Percentiles rank a stretch among this genome's conserved stretches.
phyloP scores from a whole-genome alignment of 257 asterid genomes.

The Nicotiana noctiflora region DNA sequence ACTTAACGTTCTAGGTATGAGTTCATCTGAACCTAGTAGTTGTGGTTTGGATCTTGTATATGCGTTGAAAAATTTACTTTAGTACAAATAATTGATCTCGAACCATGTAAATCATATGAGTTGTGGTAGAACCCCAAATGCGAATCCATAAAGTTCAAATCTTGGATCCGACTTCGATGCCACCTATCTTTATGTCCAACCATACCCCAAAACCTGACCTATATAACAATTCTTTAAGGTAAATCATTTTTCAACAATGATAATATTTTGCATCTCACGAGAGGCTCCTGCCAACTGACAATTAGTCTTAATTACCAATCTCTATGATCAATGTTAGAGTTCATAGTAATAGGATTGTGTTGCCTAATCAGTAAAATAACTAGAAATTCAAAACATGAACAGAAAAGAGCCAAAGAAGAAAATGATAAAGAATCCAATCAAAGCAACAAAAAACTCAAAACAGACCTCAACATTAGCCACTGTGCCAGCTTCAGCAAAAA shows the following conservation, averaged over 20 bases:
- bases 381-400: no score
- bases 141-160: no score
- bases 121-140: no score
- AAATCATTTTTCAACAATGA: neutral
- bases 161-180: no score
- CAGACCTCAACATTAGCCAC: constrained; percentile 71
- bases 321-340: neutral
- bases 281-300: neutral
- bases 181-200: neutral
- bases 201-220: neutral
- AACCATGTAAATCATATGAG: no score
- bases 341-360: neutral
- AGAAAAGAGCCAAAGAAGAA: neutral
- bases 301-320: neutral
- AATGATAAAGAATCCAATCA: neutral
- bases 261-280: neutral
- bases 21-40: no score
- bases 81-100: no score
- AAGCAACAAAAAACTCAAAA: neutral
- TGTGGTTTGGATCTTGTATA: no score
- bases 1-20: no score
- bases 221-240: neutral
- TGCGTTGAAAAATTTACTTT: no score
- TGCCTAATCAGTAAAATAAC: no score
- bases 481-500: constrained; percentile 77